Conservation (phyloP, 805 yeast genomes). For the Saccharomyces mikatae region DNA sequence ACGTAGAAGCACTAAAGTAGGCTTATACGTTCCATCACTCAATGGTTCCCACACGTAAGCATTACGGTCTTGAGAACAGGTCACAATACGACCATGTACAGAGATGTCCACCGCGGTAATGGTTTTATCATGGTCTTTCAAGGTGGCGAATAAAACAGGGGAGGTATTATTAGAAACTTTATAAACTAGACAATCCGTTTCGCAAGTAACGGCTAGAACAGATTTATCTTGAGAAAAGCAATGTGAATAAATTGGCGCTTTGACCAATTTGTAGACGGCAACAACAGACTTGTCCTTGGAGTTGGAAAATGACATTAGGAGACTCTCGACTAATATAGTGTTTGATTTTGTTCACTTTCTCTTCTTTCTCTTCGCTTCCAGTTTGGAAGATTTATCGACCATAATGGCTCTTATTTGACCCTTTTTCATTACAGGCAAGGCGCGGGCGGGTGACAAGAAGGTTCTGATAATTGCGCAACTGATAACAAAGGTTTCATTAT, state of each 20-base stretch:
- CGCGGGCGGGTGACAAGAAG: not conserved
- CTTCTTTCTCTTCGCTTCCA: not conserved
- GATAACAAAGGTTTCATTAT: not conserved
- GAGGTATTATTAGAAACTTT: conserved; percentile 40
- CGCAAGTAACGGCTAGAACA: conserved; percentile 74
- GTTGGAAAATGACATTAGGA: conserved; percentile 17
- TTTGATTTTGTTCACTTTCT: not conserved
- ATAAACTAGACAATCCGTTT: conserved; percentile 67
- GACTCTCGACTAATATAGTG: conserved; percentile 1
- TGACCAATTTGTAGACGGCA: conserved; percentile 57
- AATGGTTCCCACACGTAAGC: conserved; percentile 92
- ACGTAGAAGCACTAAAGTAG: conserved; percentile 84
- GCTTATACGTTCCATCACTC: conserved; percentile 57
- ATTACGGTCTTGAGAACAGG: conserved; percentile 96
- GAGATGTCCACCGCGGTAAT: conserved; percentile 94
- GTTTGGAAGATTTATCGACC: not conserved
- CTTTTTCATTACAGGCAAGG: not conserved
- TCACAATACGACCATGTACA: conserved; percentile 79
- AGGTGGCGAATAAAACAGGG: conserved; percentile 56
- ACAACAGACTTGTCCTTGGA: conserved; percentile 19
- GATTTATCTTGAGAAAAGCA: conserved; percentile 65
- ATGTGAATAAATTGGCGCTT: conserved; percentile 84
- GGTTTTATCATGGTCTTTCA: conserved; percentile 83
- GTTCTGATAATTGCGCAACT: not conserved
- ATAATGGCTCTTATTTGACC: not conserved